Conservation (phyloP, 768 basidiomycete species). For the Leccinum broughii region DNA sequence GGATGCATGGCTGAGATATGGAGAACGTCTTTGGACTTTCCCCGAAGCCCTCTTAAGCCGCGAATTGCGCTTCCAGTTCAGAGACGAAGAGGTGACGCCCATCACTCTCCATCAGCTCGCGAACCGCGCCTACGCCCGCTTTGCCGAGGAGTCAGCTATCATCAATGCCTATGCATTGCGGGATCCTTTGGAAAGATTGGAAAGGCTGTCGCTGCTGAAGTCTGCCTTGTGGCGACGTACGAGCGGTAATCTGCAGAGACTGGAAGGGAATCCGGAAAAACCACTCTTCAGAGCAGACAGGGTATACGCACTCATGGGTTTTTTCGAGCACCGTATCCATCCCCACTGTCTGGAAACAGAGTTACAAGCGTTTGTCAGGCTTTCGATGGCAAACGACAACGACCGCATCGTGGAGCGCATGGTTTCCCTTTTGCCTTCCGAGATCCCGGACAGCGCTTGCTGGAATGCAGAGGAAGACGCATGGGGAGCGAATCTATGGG, state of each 20-base stretch:
- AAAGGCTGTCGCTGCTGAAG: constrained; percentile 25
- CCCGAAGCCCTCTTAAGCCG: no score
- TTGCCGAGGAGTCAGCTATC: constrained; percentile 21
- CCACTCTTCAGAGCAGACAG: constrained; percentile 17
- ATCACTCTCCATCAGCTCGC: no score
- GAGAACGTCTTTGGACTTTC: no score
- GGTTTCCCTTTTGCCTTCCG: no score
- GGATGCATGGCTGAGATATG: no score
- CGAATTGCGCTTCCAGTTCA: no score
- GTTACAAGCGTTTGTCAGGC: constrained; percentile 21
- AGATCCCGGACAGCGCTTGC: no score
- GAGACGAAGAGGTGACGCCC: no score
- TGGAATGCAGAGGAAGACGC: no score
- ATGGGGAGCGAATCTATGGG: constrained; percentile 15
- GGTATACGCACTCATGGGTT: constrained; percentile 29
- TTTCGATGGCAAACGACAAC: constrained; percentile 25
- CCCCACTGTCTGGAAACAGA: constrained; percentile 21
- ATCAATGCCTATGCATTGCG: constrained; percentile 21
- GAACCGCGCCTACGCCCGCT: constrained; percentile 18
- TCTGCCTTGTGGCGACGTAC: constrained; percentile 26
- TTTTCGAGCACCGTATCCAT: constrained; percentile 27
- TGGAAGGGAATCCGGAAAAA: not conserved
- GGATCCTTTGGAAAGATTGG: constrained; percentile 28
- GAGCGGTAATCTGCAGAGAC: not conserved
- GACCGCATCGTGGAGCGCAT: no score